Base-by-base conservation (phyloP, 208 protist species). In the Leishmania tropica region DNA sequence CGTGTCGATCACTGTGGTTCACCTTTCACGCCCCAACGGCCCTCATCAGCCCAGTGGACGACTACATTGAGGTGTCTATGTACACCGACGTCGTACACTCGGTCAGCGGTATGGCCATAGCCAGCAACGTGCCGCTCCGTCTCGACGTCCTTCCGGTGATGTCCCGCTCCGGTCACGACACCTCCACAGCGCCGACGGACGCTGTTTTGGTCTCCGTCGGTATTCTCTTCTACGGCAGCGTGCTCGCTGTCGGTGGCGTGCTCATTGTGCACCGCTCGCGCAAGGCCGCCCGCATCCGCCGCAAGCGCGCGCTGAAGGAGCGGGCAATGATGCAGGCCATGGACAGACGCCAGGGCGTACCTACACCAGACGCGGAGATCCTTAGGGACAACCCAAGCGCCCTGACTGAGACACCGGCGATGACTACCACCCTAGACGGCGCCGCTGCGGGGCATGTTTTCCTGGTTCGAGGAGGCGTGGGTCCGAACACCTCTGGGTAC, bases 171-270 rank as follows among this genome's bases (percentile, higher is more conserved):
- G 79, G 72, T 56, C 68, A 81, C 42, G 80, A 87, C 73, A 79
- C 35, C 60, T 37, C 40, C 28, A 24, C 64, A 48, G 78, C 80
- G 21, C 45, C 67, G 2, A 80, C 81, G 21, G 73, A 82, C 24
- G 81, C 76, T 1, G 37, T 85, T 48, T 81, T 93, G 19, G 80
- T 93, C 42, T 76, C 71, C 3, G 51, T 91, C 2, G 89, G 89
- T 17, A 62, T 90, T 58, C 74, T 83, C 53, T 93, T 91, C 74
- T 92, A 86, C 79, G 87, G 87, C n/a, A 47, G 78, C 56, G 83
- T 92, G 17, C 79, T 92, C 42, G 62, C 42, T 65, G 58, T 54
- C 28, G 89, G 89, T 2, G 54, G 67, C n/a, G 80, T 85, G 21
- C 40, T 90, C 1, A 87, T 86, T 6, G 64, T 92, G 28, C 81